Conservation (phyloP, 148 eudicot species). For the Nyssa sinensis region DNA sequence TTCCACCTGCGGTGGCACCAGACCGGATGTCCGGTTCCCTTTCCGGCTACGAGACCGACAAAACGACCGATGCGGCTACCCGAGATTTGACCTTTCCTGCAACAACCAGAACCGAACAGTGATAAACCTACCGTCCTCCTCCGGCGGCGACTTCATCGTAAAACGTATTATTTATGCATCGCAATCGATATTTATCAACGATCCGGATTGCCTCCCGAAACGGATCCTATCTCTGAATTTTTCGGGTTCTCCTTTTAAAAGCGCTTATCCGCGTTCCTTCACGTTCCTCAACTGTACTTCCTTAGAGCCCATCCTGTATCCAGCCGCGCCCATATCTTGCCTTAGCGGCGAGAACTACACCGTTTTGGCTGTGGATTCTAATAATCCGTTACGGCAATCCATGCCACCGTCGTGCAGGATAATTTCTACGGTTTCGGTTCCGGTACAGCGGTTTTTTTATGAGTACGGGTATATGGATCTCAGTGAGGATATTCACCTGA, state of each 20-base stretch:
- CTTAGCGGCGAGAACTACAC: constrained; percentile 29
- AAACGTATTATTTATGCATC: constrained; percentile 34
- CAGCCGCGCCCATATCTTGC: constrained; percentile 27
- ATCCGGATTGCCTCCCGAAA: constrained; percentile 53
- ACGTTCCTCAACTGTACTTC: constrained; percentile 46
- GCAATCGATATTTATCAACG: constrained; percentile 44
- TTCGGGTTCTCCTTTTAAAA: constrained; percentile 29
- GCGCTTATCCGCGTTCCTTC: constrained; percentile 3
- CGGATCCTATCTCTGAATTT: constrained; percentile 28
- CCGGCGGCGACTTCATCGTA: constrained; percentile 25
- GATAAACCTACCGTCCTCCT: constrained; percentile 34
- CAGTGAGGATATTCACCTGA: constrained; percentile 30
- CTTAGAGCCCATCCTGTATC: not conserved
- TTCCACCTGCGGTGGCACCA: constrained; percentile 32
- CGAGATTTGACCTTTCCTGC: constrained; percentile 65
- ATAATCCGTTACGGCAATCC: constrained; percentile 4
- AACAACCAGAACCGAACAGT: constrained; percentile 33
- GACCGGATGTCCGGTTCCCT: constrained; percentile 53
- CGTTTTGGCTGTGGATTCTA: constrained; percentile 14
- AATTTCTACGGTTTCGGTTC: constrained; percentile 20
- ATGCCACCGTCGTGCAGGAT: constrained; percentile 21
- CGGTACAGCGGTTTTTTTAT: constrained; percentile 21
- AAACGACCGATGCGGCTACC: constrained; percentile 45
- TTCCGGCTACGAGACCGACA: constrained; percentile 38
- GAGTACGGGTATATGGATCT: constrained; percentile 26